These are phyloP conservation scores for Dothistroma septosporum DNA, from an alignment of 2,329 filamentous ascomycete genomes.

Conservation along the genomic window DNA sequence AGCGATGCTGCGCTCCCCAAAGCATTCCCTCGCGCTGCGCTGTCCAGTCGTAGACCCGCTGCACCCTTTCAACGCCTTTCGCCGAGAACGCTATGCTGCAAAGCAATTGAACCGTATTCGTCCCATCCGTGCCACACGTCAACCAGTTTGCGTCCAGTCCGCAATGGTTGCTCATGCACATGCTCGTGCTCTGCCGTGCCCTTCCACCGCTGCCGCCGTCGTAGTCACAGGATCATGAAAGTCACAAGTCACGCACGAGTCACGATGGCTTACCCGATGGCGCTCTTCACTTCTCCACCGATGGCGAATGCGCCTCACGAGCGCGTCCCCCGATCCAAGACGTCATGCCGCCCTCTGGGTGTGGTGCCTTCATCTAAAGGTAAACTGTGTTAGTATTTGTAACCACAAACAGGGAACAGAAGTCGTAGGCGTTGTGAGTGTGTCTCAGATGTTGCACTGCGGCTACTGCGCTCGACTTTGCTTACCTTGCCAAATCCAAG, in stretches of 20 bases:
- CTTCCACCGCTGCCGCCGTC: background rate
- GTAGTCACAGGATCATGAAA: constrained; percentile 3
- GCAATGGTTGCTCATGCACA: background rate
- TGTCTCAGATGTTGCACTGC: too few species aligned
- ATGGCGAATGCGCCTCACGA: background rate
- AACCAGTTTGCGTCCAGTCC: background rate
- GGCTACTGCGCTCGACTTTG: too few species aligned
- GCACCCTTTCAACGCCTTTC: background rate
- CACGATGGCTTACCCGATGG: constrained; percentile 1
- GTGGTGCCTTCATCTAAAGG: constrained; percentile 44
- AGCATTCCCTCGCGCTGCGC: background rate
- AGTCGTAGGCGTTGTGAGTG: too few species aligned
- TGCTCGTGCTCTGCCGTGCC: background rate
- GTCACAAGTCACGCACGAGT: background rate
- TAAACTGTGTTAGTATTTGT: too few species aligned
- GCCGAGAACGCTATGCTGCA: background rate
- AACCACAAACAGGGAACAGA: too few species aligned
- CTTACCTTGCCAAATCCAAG: constrained; percentile 73
- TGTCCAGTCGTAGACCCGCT: background rate
- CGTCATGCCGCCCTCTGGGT: constrained; percentile 17
- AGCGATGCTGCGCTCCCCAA: background rate
- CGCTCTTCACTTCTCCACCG: constrained; percentile 1
- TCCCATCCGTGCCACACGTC: background rate
- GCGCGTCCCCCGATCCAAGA: constrained; percentile 10
- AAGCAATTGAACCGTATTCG: background rate